Percentiles rank a stretch among this genome's conserved stretches.
Conservation (phyloP, 2,329 filamentous ascomycete species). For the Neonectria sp. region DNA sequence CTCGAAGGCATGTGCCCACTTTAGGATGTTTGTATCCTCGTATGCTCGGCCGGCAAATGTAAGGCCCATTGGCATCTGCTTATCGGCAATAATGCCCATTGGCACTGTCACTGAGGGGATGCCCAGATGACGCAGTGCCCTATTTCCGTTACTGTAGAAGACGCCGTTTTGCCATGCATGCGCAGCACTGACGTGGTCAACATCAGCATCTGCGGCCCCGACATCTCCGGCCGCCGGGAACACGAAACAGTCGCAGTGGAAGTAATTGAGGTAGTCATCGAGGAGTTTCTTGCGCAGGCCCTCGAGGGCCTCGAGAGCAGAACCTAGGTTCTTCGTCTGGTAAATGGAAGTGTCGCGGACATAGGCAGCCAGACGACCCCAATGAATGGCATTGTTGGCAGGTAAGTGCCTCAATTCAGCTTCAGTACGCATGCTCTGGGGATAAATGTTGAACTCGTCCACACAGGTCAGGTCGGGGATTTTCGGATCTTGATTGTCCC, state of each 20-base stretch:
- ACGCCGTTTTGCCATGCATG: conserved; percentile 21
- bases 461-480: conserved; percentile 54
- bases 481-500: conserved; percentile 54
- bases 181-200: not conserved
- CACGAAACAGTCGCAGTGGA: not conserved
- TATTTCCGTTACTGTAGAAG: conserved; percentile 27
- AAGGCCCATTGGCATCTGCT: conserved; percentile 29
- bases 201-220: conserved; percentile 13
- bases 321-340: not conserved
- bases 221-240: conserved; percentile 31
- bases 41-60: conserved; percentile 22
- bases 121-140: conserved; percentile 28
- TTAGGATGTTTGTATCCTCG: conserved; percentile 16
- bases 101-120: conserved; percentile 28
- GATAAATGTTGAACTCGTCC: conserved; percentile 56
- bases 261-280: conserved; percentile 56
- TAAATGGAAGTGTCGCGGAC: conserved; percentile 25
- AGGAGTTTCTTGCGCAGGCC: conserved; percentile 62
- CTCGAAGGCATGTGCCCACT: conserved; percentile 32
- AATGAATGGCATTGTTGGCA: conserved; percentile 39
- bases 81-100: conserved; percentile 26
- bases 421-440: conserved; percentile 42
- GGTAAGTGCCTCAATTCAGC: conserved; percentile 37
- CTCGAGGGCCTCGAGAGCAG: conserved; percentile 58
- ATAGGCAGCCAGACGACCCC: conserved; percentile 37